Conservation (phyloP, 768 basidiomycete species). For the Podaxis sp. region DNA sequence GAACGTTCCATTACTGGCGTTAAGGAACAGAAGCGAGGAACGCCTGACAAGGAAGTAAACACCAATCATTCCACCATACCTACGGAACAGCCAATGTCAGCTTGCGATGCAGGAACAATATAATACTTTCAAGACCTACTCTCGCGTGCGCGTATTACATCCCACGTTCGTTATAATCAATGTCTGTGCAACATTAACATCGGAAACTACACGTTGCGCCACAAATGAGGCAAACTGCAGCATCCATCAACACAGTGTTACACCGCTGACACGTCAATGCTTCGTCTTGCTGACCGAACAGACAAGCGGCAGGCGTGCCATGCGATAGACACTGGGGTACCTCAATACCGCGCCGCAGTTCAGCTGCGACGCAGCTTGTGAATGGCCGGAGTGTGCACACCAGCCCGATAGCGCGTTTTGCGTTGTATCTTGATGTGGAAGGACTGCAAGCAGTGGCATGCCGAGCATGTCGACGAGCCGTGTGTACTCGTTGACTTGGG, state of each 20-base stretch:
- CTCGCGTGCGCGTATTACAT: conserved; percentile 93
- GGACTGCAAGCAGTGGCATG: conserved; percentile 77
- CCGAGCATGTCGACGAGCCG: conserved; percentile 74
- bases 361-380: conserved; percentile 74
- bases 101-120: background rate
- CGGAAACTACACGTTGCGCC: conserved; percentile 87
- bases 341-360: conserved; percentile 82
- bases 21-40: conserved; percentile 86
- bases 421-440: conserved; percentile 83
- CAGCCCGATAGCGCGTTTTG: conserved; percentile 88
- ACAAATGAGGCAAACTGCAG: conserved; percentile 91
- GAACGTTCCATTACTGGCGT: conserved; percentile 88
- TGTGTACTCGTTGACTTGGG: conserved; percentile 68
- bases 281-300: conserved; percentile 77
- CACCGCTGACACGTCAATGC: conserved; percentile 76
- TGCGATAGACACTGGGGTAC: conserved; percentile 79
- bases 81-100: conserved; percentile 30
- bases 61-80: conserved; percentile 88
- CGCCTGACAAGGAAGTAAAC: conserved; percentile 91
- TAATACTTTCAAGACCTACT: conserved; percentile 54
- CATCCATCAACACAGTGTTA: conserved; percentile 75
- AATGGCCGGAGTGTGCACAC: conserved; percentile 86
- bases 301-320: conserved; percentile 73
- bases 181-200: conserved; percentile 87
- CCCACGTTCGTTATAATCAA: conserved; percentile 63